Evolutionary conservation across 192 early-diverging fungal species (phyloP).

Genomic region (Backusella luteola): DNA sequence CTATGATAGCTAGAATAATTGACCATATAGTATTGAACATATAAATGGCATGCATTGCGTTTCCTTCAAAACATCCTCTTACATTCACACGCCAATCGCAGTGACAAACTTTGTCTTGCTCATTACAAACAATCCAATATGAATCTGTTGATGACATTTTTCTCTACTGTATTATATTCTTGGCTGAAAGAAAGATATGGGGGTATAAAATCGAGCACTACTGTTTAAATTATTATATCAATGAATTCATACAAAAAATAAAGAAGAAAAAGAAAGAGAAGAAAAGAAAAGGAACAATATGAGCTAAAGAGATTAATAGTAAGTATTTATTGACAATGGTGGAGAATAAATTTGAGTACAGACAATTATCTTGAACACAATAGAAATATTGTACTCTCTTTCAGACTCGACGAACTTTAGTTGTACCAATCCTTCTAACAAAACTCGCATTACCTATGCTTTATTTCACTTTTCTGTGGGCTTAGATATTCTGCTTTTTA

Average conservation of each 20-base stretch:
- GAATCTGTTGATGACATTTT: background rate
- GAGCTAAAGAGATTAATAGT: background rate
- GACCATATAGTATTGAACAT: constrained; percentile 3
- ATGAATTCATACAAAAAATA: background rate
- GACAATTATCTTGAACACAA: background rate
- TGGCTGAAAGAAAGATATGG: background rate
- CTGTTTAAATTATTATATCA: background rate
- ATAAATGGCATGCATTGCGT: constrained; percentile 11
- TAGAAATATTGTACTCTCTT: background rate
- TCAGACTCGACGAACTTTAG: background rate
- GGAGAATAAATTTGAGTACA: background rate
- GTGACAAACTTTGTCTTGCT: constrained; percentile 14
- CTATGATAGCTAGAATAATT: background rate
- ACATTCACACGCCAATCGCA: constrained; percentile 31
- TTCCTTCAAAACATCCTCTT: background rate
- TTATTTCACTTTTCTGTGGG: background rate
- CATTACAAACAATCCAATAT: constrained; percentile 22
- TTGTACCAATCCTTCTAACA: background rate
- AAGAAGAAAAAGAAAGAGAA: background rate
- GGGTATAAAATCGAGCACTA: background rate
- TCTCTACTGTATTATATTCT: background rate
- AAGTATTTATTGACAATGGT: background rate
- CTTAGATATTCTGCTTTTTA: background rate
- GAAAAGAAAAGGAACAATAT: background rate
- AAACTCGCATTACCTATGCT: background rate